Evolutionary conservation across 2,329 filamentous ascomycete genomes (phyloP), one percentile per base, ranked within the genome.

Genomic region (Xylaria sp.): DNA sequence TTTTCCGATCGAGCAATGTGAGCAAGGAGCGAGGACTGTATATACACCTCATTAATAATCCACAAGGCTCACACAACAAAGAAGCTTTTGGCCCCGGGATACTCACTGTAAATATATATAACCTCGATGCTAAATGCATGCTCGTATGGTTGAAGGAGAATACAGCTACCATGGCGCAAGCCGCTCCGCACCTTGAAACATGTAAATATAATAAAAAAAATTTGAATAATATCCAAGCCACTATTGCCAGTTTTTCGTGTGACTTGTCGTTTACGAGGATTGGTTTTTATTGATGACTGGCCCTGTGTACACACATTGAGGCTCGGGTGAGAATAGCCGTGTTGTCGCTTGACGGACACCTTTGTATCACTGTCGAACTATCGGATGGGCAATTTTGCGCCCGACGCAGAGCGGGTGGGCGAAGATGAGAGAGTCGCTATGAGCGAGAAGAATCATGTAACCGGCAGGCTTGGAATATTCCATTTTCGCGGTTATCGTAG

Each of bases 51-150:
- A 50, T 60, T 65, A 63, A 63, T 62, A 52, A 45, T 55, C 57
- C 33, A 38, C 59, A 61, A 65, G 63, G 54, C 52, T 56, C 57
- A 53, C 45, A 58, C 45, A 50, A 38, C 40, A 45, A 38, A 46
- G 57, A 54, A 38, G 57, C 51, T 61, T 50, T 64, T 58, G 33
- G 35, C 52, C 31, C 50, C 35, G 63, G 60, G 38, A 37, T 40
- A 53, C 58, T 57, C 52, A 45, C 61, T 71, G 66, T 64, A 69
- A 57, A 70, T 71, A 71, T 70, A 70, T 70, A 68, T 65, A 65
- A 40, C 61, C 17, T 64, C 63, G 42, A 56, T 64, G 66, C 66
- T 60, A 65, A 50, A 64, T 72, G 69, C 71, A 73, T 70, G 72
- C 65, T 63, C 35, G 55, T 19, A 66, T 65, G 65, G 68, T 73